phyloP scores from a whole-genome alignment of 202 grass and related monocot genomes.

The Thinopyrum obtusiflorum region DNA sequence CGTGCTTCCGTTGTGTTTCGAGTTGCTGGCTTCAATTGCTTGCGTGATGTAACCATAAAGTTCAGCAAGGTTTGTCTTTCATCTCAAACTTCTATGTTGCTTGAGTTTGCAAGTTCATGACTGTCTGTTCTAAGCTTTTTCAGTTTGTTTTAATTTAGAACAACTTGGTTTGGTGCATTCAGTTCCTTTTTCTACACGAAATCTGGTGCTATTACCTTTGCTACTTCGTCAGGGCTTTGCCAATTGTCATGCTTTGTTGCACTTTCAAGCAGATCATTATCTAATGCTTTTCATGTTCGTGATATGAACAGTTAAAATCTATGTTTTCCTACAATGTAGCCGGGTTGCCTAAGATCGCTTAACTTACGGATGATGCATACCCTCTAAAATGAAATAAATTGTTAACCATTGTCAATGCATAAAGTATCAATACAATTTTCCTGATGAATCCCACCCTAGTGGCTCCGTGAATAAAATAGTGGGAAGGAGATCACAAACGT shows the following conservation, averaged over 20 bases:
- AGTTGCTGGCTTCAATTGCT: slow-evolving; percentile 95
- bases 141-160: slow-evolving; percentile 17
- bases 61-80: slow-evolving; percentile 71
- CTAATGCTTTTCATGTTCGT: background rate
- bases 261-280: slow-evolving; percentile 17
- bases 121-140: slow-evolving; percentile 4
- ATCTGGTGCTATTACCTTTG: slow-evolving; percentile 17
- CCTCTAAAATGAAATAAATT: background rate
- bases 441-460: background rate
- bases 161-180: background rate
- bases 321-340: background rate
- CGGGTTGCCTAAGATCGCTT: background rate
- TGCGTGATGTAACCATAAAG: slow-evolving; percentile 87
- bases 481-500: background rate
- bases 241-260: background rate
- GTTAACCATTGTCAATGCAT: slow-evolving; percentile 1
- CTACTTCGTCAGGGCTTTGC: background rate
- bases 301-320: background rate
- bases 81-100: slow-evolving; percentile 14
- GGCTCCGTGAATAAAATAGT: slow-evolving; percentile 1
- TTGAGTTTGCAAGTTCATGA: slow-evolving; percentile 18
- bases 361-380: slow-evolving; percentile 1
- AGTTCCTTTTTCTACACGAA: background rate
- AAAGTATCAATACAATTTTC: background rate
- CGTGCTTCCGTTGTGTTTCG: slow-evolving; percentile 82